Evolutionary conservation across 2,329 filamentous ascomycete species (phyloP).

Genomic region (Fusarium sulawesiense): DNA sequence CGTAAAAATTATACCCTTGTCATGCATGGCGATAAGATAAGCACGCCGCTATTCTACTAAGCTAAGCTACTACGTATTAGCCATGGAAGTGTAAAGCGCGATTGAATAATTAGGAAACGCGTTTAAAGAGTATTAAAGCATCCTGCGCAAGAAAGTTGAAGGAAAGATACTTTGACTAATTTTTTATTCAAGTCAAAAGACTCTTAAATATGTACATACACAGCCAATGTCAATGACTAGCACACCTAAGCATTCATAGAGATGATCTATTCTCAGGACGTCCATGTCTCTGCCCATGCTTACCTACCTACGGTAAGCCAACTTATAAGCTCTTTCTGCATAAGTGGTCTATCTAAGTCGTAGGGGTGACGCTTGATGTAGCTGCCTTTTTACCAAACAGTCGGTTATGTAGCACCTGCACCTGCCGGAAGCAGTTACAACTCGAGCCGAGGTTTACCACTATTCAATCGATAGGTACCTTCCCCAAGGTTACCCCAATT

Average conservation of each 20-base stretch:
- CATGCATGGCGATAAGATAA: constrained; percentile 42
- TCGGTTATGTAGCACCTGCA: neutral
- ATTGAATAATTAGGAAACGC: neutral
- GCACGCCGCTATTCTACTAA: neutral
- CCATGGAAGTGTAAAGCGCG: neutral
- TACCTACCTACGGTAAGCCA: neutral
- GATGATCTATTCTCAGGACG: neutral
- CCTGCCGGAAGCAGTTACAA: neutral
- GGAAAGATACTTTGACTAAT: too few species aligned
- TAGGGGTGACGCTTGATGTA: neutral
- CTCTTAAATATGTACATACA: too few species aligned
- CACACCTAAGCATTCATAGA: too few species aligned
- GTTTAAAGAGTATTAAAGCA: neutral
- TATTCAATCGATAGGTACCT: neutral
- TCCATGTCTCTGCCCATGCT: neutral
- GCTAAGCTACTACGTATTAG: neutral
- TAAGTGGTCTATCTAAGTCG: neutral
- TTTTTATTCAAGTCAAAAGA: too few species aligned
- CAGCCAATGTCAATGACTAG: too few species aligned
- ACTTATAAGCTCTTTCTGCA: neutral
- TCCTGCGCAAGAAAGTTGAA: neutral
- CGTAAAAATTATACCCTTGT: constrained; percentile 25
- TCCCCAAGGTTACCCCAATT: constrained; percentile 4
- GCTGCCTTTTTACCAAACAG: neutral
- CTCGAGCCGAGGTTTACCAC: constrained; percentile 41